Conservation (phyloP, 202 grass and related monocot genomes). For the Carex sylvatica region DNA sequence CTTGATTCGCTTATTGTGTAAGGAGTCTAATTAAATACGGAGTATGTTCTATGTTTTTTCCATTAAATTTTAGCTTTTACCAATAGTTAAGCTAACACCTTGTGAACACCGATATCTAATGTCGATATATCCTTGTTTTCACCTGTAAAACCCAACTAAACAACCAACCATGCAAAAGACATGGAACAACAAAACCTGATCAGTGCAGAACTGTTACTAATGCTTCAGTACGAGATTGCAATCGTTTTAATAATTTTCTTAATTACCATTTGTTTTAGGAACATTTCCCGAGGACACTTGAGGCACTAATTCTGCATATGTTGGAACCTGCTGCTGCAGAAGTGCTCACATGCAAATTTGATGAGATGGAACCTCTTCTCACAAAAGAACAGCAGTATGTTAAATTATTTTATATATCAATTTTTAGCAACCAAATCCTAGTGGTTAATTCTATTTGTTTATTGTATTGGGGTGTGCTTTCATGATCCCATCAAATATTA, state of each 20-base stretch:
- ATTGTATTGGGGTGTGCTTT: background rate
- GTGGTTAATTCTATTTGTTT: background rate
- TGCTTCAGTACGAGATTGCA: background rate
- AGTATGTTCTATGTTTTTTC: background rate
- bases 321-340: slow-evolving; percentile 83
- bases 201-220: background rate
- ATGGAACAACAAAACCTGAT: background rate
- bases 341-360: slow-evolving; percentile 87
- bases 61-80: slow-evolving; percentile 5
- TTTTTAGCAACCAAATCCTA: background rate
- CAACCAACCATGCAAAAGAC: background rate
- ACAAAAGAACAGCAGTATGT: slow-evolving; percentile 78
- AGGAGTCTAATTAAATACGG: background rate
- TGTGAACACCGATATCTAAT: background rate
- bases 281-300: slow-evolving; percentile 80
- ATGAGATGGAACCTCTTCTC: slow-evolving; percentile 70
- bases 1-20: background rate
- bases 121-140: background rate
- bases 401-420: slow-evolving; percentile 2
- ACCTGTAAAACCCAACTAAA: background rate
- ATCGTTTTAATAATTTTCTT: slow-evolving; percentile 5
- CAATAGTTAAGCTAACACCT: background rate
- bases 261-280: slow-evolving; percentile 38
- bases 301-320: slow-evolving; percentile 72
- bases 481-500: too few relatives aligned